Evolutionary conservation across 2,329 filamentous ascomycete genomes (phyloP).

Genomic region (Chrysoporthe deuterocubensis): DNA sequence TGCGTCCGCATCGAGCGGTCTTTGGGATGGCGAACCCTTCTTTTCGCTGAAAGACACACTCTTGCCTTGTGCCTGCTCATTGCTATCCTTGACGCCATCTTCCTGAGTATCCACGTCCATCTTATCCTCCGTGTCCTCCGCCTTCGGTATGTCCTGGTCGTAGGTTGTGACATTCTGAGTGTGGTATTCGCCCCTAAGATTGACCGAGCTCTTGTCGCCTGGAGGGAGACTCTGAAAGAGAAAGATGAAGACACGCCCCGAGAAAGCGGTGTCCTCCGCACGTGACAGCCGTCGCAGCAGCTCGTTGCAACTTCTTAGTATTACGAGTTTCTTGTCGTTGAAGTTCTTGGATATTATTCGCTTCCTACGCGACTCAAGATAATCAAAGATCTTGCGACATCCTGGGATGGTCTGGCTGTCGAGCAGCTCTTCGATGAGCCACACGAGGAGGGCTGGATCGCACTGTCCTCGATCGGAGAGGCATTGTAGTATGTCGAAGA

Average conservation of each 20-base stretch:
- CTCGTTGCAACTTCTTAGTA: constrained; percentile 94
- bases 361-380: constrained; percentile 90
- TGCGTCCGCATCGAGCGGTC: constrained; percentile 66
- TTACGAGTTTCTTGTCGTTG: constrained; percentile 82
- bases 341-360: constrained; percentile 81
- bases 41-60: constrained; percentile 50
- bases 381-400: constrained; percentile 91
- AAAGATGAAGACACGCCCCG: constrained; percentile 96
- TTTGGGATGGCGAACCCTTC: constrained; percentile 47
- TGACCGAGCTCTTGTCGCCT: constrained; percentile 96
- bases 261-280: constrained; percentile 96
- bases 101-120: constrained; percentile 70
- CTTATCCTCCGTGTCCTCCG: constrained; percentile 46
- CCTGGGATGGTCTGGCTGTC: constrained; percentile 95
- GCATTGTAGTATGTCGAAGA: constrained; percentile 88
- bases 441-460: constrained; percentile 82
- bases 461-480: constrained; percentile 80
- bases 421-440: constrained; percentile 90
- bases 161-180: constrained; percentile 91
- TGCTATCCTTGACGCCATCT: constrained; percentile 40
- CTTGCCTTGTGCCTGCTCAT: constrained; percentile 44
- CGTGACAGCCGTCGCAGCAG: constrained; percentile 90
- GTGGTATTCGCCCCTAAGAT: constrained; percentile 93
- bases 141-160: constrained; percentile 58
- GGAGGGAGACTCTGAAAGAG: constrained; percentile 97